Base-by-base conservation (phyloP, 2,329 filamentous ascomycete genomes). In the Neonectria punicea region DNA sequence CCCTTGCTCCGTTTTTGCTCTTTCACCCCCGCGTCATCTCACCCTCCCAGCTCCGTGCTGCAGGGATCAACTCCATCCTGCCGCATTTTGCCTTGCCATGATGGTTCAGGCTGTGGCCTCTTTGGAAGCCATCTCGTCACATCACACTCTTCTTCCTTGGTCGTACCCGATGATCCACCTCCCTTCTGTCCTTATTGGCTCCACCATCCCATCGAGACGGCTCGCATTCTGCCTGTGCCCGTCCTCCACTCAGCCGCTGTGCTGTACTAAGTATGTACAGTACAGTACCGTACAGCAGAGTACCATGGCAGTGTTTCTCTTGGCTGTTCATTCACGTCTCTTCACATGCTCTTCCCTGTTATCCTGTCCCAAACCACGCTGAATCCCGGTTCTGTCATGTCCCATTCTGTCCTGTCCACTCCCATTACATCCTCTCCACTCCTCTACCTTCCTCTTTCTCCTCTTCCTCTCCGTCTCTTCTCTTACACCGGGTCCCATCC, bases 181-280 rank as follows among this genome's bases (percentile, higher is more conserved):
- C 44, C 43, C 56, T 32, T 54, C 25, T 32, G 44, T 44, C 55
- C 28, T 56, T 43, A 66, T 70, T 66, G 66, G 65, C 34, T 66
- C 63, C 68, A 63, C 58, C 61, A 61, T 53, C 44, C 50, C 56
- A 32, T 68, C 63, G 59, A 30, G 46, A 62, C 58, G 44, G 51
- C 57, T 61, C 55, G 49, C 53, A 39, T 57, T 34, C 49, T 36
- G 36, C 54, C 43, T 25, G 25, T 41, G 36, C 36, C 53, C 41
- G 50, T 36, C 51, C 69, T 67, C 68, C 70, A 69, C 67, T 60
- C 59, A 41, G 46, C 54, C 46, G 61, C 51, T 66, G 62, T 64
- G 63, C 61, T 54, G 41, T 63, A 30, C 58, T 32, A 54, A 55
- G 49, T 34, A 20, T 57, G 49, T 34, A 20, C 49, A 51, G 13